A percentile compares a stretch with the other conserved stretches of the same genome.
These are phyloP conservation scores for Xylaria curta DNA, from an alignment of 495 filamentous ascomycete species.

Conservation along the genomic window DNA sequence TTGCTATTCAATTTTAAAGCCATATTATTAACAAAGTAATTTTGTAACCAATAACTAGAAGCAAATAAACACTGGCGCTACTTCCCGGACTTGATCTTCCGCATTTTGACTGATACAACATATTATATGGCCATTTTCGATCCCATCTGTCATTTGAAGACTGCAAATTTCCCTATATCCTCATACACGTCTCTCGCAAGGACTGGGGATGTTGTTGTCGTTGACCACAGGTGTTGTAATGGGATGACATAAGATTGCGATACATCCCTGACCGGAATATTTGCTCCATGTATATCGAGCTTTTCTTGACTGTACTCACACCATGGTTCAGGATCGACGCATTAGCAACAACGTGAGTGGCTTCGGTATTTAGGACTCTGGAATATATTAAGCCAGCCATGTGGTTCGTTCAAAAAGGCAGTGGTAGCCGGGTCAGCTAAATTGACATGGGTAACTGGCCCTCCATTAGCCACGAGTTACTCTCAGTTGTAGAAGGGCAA, in stretches of 20 bases:
- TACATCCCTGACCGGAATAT: not conserved
- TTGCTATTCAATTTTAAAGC: not conserved
- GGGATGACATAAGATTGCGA: not conserved
- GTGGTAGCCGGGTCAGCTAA: not conserved
- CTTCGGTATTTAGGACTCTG: not conserved
- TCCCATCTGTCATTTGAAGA: not conserved
- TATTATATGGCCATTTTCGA: not conserved
- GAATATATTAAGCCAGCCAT: not conserved
- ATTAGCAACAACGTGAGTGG: not conserved
- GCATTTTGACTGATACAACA: not conserved
- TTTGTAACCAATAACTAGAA: not conserved
- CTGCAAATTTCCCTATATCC: not conserved
- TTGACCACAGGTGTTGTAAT: not conserved
- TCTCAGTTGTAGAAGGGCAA: not conserved
- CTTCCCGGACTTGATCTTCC: not conserved
- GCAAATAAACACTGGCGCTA: not conserved
- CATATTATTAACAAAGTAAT: not conserved
- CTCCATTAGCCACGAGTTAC: not conserved
- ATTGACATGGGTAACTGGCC: not conserved
- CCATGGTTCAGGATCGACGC: not conserved
- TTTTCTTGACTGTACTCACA: not conserved
- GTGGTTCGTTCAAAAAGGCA: not conserved
- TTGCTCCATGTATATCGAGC: not conserved
- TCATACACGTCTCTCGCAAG: not conserved
- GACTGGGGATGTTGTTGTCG: not conserved